These are phyloP conservation scores for Botrytis fabae DNA, from an alignment of 2,329 filamentous ascomycete species.

Conservation along the genomic window DNA sequence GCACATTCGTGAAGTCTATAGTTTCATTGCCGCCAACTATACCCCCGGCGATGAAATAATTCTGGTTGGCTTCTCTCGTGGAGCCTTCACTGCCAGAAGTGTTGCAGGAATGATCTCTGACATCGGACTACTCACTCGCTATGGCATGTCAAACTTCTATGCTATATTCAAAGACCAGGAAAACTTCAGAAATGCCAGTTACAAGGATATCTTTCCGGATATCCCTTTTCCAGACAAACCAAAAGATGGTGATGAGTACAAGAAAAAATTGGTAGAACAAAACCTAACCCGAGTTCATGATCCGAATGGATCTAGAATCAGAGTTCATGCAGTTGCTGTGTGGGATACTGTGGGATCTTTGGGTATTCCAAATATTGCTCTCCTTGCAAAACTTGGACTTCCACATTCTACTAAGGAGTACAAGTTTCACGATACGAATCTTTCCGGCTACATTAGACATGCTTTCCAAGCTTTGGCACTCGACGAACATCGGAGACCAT, in stretches of 20 bases:
- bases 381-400: constrained; percentile 39
- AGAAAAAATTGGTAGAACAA: constrained; percentile 42
- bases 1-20: constrained; percentile 52
- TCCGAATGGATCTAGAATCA: constrained; percentile 42
- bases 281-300: constrained; percentile 44
- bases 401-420: constrained; percentile 43
- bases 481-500: constrained; percentile 48
- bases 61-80: constrained; percentile 46
- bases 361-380: constrained; percentile 46
- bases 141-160: constrained; percentile 47
- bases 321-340: constrained; percentile 49
- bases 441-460: constrained; percentile 46
- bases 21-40: constrained; percentile 46
- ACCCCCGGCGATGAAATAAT: constrained; percentile 46
- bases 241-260: constrained; percentile 39
- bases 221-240: constrained; percentile 39
- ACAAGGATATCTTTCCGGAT: constrained; percentile 40
- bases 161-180: constrained; percentile 44
- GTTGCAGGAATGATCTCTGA: constrained; percentile 41
- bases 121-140: constrained; percentile 44
- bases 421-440: constrained; percentile 47
- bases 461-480: constrained; percentile 54
- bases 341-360: constrained; percentile 49
- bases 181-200: constrained; percentile 41
- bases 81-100: constrained; percentile 46